A percentile compares a stretch with the other conserved stretches of the same genome.
Conservation (phyloP, 2,329 filamentous ascomycete genomes). For the Colletotrichum sansevieriae region DNA sequence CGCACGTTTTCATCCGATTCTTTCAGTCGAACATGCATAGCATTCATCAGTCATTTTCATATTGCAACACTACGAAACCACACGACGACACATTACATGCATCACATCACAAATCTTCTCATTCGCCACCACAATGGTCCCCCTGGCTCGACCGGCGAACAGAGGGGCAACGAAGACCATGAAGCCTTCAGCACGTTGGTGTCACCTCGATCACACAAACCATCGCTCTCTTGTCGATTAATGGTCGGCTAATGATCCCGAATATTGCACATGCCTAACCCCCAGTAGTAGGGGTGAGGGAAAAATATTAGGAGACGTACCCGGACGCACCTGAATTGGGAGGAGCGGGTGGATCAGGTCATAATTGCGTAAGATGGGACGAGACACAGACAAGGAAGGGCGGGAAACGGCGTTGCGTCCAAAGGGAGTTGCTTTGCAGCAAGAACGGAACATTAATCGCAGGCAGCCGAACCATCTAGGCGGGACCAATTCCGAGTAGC, state of each 20-base stretch:
- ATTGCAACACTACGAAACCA: slow-evolving; percentile 38
- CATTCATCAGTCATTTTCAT: slow-evolving; percentile 35
- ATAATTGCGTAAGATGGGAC: slow-evolving; percentile 37
- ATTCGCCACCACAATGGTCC: slow-evolving; percentile 26
- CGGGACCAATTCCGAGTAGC: slow-evolving; percentile 19
- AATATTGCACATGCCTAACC: slow-evolving; percentile 20
- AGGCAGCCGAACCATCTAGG: slow-evolving; percentile 13
- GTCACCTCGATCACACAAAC: slow-evolving; percentile 15
- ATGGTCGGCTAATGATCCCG: slow-evolving; percentile 22
- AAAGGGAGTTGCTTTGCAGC: slow-evolving; percentile 23
- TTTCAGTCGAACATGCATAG: slow-evolving; percentile 29
- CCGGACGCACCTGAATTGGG: slow-evolving; percentile 36
- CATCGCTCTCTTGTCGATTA: slow-evolving; percentile 8
- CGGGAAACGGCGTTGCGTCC: slow-evolving; percentile 4
- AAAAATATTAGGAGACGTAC: slow-evolving; percentile 17
- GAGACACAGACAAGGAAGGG: slow-evolving; percentile 1
- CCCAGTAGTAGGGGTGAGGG: neutral
- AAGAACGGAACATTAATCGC: slow-evolving; percentile 25
- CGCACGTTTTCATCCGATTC: slow-evolving; percentile 33
- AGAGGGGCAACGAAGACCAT: slow-evolving; percentile 39
- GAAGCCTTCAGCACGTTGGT: slow-evolving; percentile 28
- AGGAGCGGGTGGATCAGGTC: slow-evolving; percentile 34
- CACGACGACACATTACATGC: slow-evolving; percentile 35
- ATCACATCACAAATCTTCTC: slow-evolving; percentile 33
- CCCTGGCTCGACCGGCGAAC: slow-evolving; percentile 15